Conservation (phyloP, 495 filamentous ascomycete species). For the Aspergillus conjunctus region DNA sequence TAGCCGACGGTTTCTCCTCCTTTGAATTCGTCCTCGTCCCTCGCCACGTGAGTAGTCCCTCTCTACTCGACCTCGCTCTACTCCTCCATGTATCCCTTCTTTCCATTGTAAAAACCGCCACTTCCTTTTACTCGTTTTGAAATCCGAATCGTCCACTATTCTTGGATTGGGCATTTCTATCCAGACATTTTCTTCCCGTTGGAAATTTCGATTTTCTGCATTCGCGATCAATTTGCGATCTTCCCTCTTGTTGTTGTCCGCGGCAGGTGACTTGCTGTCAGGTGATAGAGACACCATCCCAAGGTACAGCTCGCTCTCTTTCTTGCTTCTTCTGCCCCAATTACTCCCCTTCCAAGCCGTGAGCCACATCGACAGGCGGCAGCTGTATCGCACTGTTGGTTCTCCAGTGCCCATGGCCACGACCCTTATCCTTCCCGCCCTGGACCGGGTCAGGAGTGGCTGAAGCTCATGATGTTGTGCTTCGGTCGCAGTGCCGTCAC, state of each 20-base stretch:
- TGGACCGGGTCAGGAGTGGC: constrained; percentile 17
- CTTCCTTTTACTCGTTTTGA: constrained; percentile 28
- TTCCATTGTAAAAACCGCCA: constrained; percentile 35
- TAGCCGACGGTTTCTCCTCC: constrained; percentile 27
- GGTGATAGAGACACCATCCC: constrained; percentile 54
- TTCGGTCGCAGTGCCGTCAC: constrained; percentile 36
- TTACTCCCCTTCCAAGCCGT: constrained; percentile 10
- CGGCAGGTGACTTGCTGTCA: constrained; percentile 57
- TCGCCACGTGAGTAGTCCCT: constrained; percentile 52
- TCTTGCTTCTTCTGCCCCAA: constrained; percentile 9
- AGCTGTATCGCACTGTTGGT: constrained; percentile 4
- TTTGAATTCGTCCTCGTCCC: constrained; percentile 28
- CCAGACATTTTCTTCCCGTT: constrained; percentile 23
- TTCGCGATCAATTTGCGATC: constrained; percentile 38
- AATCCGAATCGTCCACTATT: constrained; percentile 20
- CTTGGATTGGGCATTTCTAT: constrained; percentile 9
- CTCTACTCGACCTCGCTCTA: constrained; percentile 40
- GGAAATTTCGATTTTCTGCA: constrained; percentile 28
- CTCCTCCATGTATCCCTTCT: constrained; percentile 35
- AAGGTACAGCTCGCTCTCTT: constrained; percentile 43
- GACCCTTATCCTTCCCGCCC: constrained; percentile 8
- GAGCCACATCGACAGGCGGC: constrained; percentile 6
- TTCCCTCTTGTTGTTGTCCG: constrained; percentile 49
- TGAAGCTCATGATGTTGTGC: constrained; percentile 21
- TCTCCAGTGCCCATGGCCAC: constrained; percentile 4